phyloP scores from a whole-genome alignment of 129 eudicot species.

The Artemisia tridentata region DNA sequence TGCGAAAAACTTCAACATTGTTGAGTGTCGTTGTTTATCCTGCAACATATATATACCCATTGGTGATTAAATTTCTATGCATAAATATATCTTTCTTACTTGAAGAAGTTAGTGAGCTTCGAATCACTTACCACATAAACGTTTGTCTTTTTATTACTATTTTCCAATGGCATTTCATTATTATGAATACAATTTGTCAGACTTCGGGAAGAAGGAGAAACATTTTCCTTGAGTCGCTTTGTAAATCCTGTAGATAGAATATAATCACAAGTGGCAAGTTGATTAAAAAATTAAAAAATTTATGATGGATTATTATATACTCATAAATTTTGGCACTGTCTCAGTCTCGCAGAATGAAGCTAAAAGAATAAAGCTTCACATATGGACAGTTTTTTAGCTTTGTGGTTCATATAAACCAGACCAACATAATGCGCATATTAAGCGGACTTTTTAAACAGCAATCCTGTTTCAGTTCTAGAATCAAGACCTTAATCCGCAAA shows the following conservation, averaged over 20 bases:
- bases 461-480: not conserved
- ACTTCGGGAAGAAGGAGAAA: slow-evolving; percentile 20
- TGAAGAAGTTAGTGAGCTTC: not conserved
- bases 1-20: slow-evolving; percentile 9
- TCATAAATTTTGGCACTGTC: not conserved
- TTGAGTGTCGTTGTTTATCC: slow-evolving; percentile 28
- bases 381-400: no score
- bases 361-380: no score
- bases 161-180: slow-evolving; percentile 26
- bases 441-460: not conserved
- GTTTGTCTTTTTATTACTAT: slow-evolving; percentile 37
- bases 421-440: not conserved
- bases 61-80: not conserved
- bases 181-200: slow-evolving; percentile 12
- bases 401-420: not conserved
- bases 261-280: not conserved
- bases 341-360: no score
- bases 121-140: slow-evolving; percentile 32
- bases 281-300: not conserved
- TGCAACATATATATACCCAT: not conserved
- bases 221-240: slow-evolving; percentile 44
- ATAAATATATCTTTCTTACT: slow-evolving; percentile 1
- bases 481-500: slow-evolving; percentile 10
- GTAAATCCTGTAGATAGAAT: slow-evolving; percentile 38
- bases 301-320: not conserved